A percentile compares a stretch with the other conserved stretches of the same genome.
Conservation (phyloP, 352 stramenopile species). For the Pilasporangium apinafurcum region DNA sequence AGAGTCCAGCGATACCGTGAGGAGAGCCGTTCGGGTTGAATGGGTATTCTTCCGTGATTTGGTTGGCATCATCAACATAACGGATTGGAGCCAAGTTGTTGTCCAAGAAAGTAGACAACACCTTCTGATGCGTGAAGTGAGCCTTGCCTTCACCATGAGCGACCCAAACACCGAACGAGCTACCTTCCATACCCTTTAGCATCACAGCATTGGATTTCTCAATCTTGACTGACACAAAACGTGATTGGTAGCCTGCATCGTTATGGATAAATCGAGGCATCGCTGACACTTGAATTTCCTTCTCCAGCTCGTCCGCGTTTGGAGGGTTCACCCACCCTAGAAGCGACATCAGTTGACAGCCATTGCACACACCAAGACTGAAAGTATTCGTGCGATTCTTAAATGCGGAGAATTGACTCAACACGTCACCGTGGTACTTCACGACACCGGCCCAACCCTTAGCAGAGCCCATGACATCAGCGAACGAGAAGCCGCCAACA, state of each 20-base stretch:
- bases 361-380: slow-evolving; percentile 98
- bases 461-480: slow-evolving; percentile 97
- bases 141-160: slow-evolving; percentile 90
- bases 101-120: slow-evolving; percentile 86
- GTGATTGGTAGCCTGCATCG: slow-evolving; percentile 95
- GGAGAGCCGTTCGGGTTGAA: slow-evolving; percentile 99
- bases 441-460: slow-evolving; percentile 99
- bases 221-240: slow-evolving; percentile 96
- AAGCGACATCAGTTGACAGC: slow-evolving; percentile 99
- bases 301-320: slow-evolving; percentile 43
- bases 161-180: slow-evolving; percentile 97
- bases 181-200: slow-evolving; percentile 97
- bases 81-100: slow-evolving; percentile 93
- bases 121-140: slow-evolving; percentile 93
- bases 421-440: slow-evolving; percentile 95
- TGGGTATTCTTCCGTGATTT: slow-evolving; percentile 95
- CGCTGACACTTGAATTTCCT: slow-evolving; percentile 42
- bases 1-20: slow-evolving; percentile 94
- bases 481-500: slow-evolving; percentile 98
- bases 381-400: slow-evolving; percentile 95
- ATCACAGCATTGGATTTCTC: slow-evolving; percentile 93
- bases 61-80: slow-evolving; percentile 96
- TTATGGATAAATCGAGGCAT: slow-evolving; percentile 98
- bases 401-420: slow-evolving; percentile 97
- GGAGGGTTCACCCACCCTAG: slow-evolving; percentile 93